Base-by-base conservation (phyloP, 768 basidiomycete species). In the Guyanaporus albipodus region DNA sequence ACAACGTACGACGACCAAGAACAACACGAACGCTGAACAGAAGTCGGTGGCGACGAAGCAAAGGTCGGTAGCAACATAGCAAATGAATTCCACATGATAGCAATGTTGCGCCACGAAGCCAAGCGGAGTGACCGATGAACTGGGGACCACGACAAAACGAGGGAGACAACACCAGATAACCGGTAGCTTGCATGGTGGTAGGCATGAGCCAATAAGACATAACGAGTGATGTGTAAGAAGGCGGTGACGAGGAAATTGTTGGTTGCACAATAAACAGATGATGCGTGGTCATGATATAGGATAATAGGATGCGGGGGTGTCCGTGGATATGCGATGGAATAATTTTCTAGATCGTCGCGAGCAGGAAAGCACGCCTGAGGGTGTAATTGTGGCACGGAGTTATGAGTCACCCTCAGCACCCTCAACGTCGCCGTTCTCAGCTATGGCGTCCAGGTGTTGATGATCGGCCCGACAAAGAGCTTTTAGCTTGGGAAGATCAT, bases 401-500 rank as follows among this genome's bases (percentile, higher is more conserved):
- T 62, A 62, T 44, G 58, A 50, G 17, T 59, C 49, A 8, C 42
- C 49, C 36, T 46, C 54, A n/a, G 41, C 31, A 12, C 26, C 56
- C 7, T 53, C 47, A 21, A 21, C 28, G 0, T 46, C 52, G 27
- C 37, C 58, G 6, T 50, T 46, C 32, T 49, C 47, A 11, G 42
- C 40, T 10, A 22, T 11, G 19, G 48, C 49, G 0, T 60, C 60
- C 45, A 50, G 22, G 17, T 35, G 58, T 46, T 50, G 49, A 42
- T 40, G 42, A 21, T 60, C 60, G 24, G 49, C 59, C 18, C 37
- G 58, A 44, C 53, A 63, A 4, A 56, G 50, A 0, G 52, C 53
- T 18, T 54, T 62, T 19, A 62, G 24, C 23, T 55, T 46, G 17
- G 19, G 73, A 8, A 91, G 72, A 55, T 87, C 85, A 2, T 72